Conservation (phyloP, 768 basidiomycete genomes). For the Macrolepiota albuminosa region DNA sequence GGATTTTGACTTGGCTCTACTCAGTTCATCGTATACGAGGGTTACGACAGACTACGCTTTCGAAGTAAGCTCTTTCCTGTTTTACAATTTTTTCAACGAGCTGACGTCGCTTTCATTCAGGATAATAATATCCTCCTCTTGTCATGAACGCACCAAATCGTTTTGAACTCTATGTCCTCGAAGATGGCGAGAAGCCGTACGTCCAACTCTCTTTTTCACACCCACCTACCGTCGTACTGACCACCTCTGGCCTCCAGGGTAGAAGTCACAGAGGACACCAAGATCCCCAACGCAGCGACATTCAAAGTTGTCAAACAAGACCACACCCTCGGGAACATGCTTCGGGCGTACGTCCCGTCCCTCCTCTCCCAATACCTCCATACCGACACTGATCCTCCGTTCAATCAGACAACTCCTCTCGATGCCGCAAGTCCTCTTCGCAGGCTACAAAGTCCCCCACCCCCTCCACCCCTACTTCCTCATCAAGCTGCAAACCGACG, state of each 20-base stretch:
- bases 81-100: no score
- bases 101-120: background rate
- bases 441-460: slow-evolving; percentile 97
- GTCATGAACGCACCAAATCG: slow-evolving; percentile 93
- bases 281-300: slow-evolving; percentile 96
- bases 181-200: slow-evolving; percentile 92
- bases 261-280: slow-evolving; percentile 90
- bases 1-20: background rate
- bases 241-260: slow-evolving; percentile 47
- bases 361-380: slow-evolving; percentile 9
- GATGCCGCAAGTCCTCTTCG: slow-evolving; percentile 87
- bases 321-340: slow-evolving; percentile 94
- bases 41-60: background rate
- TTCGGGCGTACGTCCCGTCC: slow-evolving; percentile 70
- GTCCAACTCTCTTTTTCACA: slow-evolving; percentile 27
- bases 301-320: slow-evolving; percentile 95
- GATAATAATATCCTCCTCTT: background rate
- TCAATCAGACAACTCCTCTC: slow-evolving; percentile 76
- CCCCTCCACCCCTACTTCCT: slow-evolving; percentile 93
- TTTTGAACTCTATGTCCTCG: slow-evolving; percentile 69
- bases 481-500: slow-evolving; percentile 95
- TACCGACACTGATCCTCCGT: background rate
- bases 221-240: background rate
- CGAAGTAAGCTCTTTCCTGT: background rate
- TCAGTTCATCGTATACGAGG: background rate